Evolutionary conservation across 148 eudicot genomes (phyloP), one percentile per base, ranked within the genome.

Genomic region (Selenicereus undatus): DNA sequence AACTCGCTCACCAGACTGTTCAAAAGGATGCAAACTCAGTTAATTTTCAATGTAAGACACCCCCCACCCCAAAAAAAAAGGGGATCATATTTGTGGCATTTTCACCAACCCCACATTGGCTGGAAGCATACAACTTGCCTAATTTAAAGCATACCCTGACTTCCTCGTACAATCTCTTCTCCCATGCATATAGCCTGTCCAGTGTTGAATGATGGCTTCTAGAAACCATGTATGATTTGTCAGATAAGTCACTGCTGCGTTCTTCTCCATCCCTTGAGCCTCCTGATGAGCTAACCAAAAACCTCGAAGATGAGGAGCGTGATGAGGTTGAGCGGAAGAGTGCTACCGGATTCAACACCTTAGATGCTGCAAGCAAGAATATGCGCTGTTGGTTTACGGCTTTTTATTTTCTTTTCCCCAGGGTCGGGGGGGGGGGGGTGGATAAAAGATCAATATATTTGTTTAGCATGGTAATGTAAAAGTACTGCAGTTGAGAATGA

Each of bases 111-210:
- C 16, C 48, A 39, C 43, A 39, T 39, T 32, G 32, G 2, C 32
- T 32, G 32, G 32, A 0, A 11, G 11, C 35, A 56, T 42, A 11
- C 36, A 32, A 32, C 30, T 2, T 71, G 27, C 52, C 20, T 30
- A 82, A 71, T 76, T 75, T 78, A 84, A 88, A 62, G 71, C 90
- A 62, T 95, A 93, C 98, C 93, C 97, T 88, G 77, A 95, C 98
- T 93, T 95, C 97, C 77, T 92, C 92, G 39, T 93, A 93, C 81
- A 95, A 91, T 88, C 95, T 93, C 87, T 95, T 95, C 89, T 95
- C 98, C 98, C 98, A 95, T 58, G 93, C 91, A 83, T 91, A 95
- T 81, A 95, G 79, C 83, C 92, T 87, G 82, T 90, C 97, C 58
- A 95, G 82, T 8, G 98, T 93, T 62, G 98, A 90, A 79, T 93